These are phyloP conservation scores for Termitomyces sp. DNA, from an alignment of 768 basidiomycete species.

Conservation along the genomic window DNA sequence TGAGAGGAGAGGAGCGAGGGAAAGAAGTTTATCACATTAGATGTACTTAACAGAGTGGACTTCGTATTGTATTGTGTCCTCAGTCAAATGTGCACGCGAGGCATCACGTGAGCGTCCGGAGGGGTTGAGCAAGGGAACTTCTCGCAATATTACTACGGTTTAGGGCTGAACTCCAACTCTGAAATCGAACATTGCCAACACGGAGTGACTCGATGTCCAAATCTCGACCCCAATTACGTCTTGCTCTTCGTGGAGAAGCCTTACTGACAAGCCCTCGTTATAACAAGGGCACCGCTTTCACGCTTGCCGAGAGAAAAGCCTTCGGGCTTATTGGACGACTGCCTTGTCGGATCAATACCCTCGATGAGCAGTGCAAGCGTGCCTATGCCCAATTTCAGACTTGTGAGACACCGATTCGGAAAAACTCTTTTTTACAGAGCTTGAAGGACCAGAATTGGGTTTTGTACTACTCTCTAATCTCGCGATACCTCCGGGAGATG, in stretches of 20 bases:
- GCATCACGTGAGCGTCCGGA: no score
- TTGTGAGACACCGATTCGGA: constrained; percentile 32
- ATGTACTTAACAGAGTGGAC: no score
- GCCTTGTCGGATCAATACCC: constrained; percentile 47
- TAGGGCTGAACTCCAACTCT: not conserved
- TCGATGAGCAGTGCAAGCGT: constrained; percentile 71
- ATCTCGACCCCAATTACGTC: constrained; percentile 4
- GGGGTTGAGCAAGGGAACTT: no score
- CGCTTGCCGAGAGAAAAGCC: constrained; percentile 53
- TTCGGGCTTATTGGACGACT: constrained; percentile 57
- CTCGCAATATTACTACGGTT: not conserved
- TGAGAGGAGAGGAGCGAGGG: no score
- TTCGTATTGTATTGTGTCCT: no score
- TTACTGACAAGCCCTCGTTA: constrained; percentile 61
- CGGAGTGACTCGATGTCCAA: not conserved
- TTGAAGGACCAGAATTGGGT: constrained; percentile 79
- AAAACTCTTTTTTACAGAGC: constrained; percentile 75
- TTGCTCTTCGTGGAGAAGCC: constrained; percentile 56
- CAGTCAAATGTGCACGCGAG: no score
- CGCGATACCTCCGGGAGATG: constrained; percentile 53
- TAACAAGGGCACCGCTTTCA: constrained; percentile 82
- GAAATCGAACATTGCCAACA: not conserved
- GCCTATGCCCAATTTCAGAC: constrained; percentile 60
- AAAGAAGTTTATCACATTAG: no score
- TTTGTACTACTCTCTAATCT: constrained; percentile 66